A percentile compares a stretch with the other conserved stretches of the same genome.
phyloP scores from a whole-genome alignment of 2,329 filamentous ascomycete genomes.

The Aspergillus ruber region DNA sequence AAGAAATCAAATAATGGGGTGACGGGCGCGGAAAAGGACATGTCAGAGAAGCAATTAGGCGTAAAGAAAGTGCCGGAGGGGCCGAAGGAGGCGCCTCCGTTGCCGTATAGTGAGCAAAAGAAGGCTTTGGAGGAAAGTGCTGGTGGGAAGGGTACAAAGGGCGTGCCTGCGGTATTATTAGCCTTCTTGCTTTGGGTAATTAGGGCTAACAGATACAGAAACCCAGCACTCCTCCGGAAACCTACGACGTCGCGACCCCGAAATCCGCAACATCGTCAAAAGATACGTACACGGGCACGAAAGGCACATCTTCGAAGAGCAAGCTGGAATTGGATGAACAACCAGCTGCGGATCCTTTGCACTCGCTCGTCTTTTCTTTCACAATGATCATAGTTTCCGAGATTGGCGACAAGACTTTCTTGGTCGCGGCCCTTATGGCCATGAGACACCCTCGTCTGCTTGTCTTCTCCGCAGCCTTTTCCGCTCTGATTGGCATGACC shows the following conservation, averaged over 20 bases:
- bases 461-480: conserved; percentile 92
- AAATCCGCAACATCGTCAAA: conserved; percentile 46
- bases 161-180: conserved; percentile 42
- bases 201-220: conserved; percentile 50
- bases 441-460: conserved; percentile 95
- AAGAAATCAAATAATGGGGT: neutral
- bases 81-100: conserved; percentile 76
- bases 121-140: conserved; percentile 45
- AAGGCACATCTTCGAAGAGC: conserved; percentile 11
- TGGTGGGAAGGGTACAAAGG: conserved; percentile 31
- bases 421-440: conserved; percentile 95
- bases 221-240: conserved; percentile 72
- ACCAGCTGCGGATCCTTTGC: conserved; percentile 63
- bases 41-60: conserved; percentile 75
- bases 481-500: conserved; percentile 88
- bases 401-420: conserved; percentile 96
- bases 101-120: conserved; percentile 74
- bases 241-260: conserved; percentile 67
- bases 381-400: conserved; percentile 98
- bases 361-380: conserved; percentile 86
- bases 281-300: conserved; percentile 24
- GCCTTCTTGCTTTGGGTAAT: neutral
- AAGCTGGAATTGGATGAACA: conserved; percentile 25
- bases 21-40: conserved; percentile 61
- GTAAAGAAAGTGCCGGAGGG: conserved; percentile 69